Evolutionary conservation across 1,139 yeast species (phyloP).

Genomic region (Sugiyamaella xylanicola): DNA sequence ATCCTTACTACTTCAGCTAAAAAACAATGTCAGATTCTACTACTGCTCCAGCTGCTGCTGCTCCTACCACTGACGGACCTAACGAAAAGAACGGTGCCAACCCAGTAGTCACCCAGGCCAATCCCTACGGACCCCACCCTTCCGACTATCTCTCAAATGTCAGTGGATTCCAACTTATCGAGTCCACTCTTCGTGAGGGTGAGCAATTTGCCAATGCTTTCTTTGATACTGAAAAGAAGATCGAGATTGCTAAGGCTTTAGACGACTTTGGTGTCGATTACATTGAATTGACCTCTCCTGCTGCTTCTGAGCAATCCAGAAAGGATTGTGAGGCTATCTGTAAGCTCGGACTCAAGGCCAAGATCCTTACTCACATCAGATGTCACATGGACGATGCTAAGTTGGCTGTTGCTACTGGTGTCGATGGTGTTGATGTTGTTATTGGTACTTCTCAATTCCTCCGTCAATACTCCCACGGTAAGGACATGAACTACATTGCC

Average conservation of each 20-base stretch:
- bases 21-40: constrained; percentile 20
- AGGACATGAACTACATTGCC: constrained; percentile 98
- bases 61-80: constrained; percentile 22
- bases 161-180: constrained; percentile 84
- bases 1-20: background rate
- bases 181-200: constrained; percentile 96
- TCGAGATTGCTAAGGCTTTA: constrained; percentile 94
- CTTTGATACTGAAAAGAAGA: constrained; percentile 92
- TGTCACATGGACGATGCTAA: constrained; percentile 99
- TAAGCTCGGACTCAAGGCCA: constrained; percentile 93
- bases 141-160: constrained; percentile 91
- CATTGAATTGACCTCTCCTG: constrained; percentile 96
- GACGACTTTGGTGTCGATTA: constrained; percentile 98
- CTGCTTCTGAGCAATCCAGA: constrained; percentile 93
- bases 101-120: constrained; percentile 41
- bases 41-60: background rate
- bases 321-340: constrained; percentile 97
- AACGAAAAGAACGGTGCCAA: constrained; percentile 24
- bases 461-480: constrained; percentile 95
- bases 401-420: constrained; percentile 97
- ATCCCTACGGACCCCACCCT: constrained; percentile 97
- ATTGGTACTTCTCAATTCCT: constrained; percentile 96
- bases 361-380: constrained; percentile 87
- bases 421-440: constrained; percentile 98
- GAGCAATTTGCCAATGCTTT: constrained; percentile 98